Conservation (phyloP, 768 basidiomycete genomes). For the Calocybe cyanea region DNA sequence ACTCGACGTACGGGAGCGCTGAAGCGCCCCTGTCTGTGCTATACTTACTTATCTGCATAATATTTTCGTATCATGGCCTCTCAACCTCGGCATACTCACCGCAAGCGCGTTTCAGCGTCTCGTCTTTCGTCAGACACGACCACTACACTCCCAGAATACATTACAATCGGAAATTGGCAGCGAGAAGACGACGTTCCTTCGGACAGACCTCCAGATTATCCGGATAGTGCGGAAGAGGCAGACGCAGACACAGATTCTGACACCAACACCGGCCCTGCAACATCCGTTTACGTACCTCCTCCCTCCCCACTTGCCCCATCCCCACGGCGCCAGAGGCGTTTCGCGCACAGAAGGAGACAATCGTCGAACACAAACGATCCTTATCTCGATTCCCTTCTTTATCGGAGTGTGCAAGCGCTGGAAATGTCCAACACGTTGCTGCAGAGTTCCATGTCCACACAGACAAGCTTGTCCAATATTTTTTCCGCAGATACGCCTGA, state of each 20-base stretch:
- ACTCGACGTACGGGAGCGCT: slow-evolving; percentile 19
- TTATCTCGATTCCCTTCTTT: slow-evolving; percentile 73
- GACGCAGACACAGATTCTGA: slow-evolving; percentile 63
- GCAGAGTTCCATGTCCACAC: slow-evolving; percentile 44
- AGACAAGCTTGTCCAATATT: too few species aligned
- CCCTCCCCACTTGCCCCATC: slow-evolving; percentile 27
- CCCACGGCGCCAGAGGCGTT: slow-evolving; percentile 30
- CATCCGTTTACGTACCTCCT: slow-evolving; percentile 23
- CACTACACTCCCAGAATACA: slow-evolving; percentile 63
- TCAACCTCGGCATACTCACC: slow-evolving; percentile 17
- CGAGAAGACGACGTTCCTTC: slow-evolving; percentile 27
- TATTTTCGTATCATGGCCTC: slow-evolving; percentile 1
- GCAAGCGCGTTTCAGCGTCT: slow-evolving; percentile 53
- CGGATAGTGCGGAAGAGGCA: slow-evolving; percentile 73
- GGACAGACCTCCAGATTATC: slow-evolving; percentile 71
- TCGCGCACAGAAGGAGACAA: slow-evolving; percentile 22
- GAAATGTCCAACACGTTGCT: slow-evolving; percentile 82
- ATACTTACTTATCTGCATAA: slow-evolving; percentile 3
- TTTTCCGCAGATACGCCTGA: too few species aligned
- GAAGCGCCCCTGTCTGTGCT: slow-evolving; percentile 4
- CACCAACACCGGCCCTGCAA: slow-evolving; percentile 24
- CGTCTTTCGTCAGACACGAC: slow-evolving; percentile 67
- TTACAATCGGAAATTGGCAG: slow-evolving; percentile 17
- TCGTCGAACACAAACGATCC: slow-evolving; percentile 39
- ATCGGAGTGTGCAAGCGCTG: slow-evolving; percentile 78